Base-by-base conservation (phyloP, 164 flowering plant species). In the Aristolochia contorta region DNA sequence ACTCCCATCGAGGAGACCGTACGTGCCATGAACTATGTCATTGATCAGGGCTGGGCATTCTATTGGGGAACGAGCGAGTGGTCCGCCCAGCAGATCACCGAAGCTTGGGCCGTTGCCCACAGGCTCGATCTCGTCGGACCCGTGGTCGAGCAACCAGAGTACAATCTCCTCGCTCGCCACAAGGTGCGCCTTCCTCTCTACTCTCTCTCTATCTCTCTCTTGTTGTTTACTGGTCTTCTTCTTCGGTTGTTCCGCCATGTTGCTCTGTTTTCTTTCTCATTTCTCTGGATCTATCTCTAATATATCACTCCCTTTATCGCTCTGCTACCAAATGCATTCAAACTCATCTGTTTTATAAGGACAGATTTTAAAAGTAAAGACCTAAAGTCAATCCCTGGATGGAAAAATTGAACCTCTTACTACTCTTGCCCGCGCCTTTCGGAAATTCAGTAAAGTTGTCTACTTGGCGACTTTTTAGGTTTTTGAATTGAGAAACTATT, bases 31-130 rank as follows among this genome's bases (percentile, higher is more conserved):
- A 94, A 94, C 62, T 74, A 82, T 67, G 94, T 94, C 63, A 94
- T 94, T 67, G 97, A 94, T 61, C 76, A 85, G 19, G 99, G 99
- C 0, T 94, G 97, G 99, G 99, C 99, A 6, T 91, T 82, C 66
- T 94, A 94, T 60, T 94, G 99, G 99, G 99, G 99, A 3, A 94
- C 99, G 12, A 91, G 97, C 64, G 99, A 94, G 77, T 94, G 99
- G 99, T 83, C 96, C n/a, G 84, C 97, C 2, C 99, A 94, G 79
- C 99, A 94, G 83, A 85, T 94, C 60, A 94, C 99, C 1, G 97
- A 91, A 78, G 99, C 99, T 9, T 91, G 96, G 89, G 88, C 76
- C 2, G 72, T 82, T 21, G 97, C 99, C 0, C 65, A 91, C 30
- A 60, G 85, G 61, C 72, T 94, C 70, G 96, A 89, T 73, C 74